These are phyloP conservation scores for Gracilariopsis chorda DNA, from an alignment of 23 red algal species.

Conservation along the genomic window DNA sequence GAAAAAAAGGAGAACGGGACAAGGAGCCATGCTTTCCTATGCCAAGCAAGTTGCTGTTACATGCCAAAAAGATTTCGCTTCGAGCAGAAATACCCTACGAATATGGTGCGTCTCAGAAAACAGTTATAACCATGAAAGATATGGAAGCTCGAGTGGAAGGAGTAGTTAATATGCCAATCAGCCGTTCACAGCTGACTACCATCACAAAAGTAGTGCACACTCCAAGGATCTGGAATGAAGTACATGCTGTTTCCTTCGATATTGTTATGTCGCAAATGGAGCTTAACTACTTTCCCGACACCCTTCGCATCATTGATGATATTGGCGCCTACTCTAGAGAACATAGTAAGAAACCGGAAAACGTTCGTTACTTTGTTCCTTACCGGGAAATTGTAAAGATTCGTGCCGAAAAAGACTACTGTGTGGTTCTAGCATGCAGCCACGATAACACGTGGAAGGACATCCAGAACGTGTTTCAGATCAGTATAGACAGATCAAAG, in stretches of 20 bases:
- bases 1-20: neutral
- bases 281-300: conserved; percentile 30
- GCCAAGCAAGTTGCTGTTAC: neutral
- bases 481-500: conserved; percentile 17
- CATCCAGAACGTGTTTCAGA: conserved; percentile 4
- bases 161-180: conserved; percentile 14
- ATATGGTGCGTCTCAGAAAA: conserved; percentile 29
- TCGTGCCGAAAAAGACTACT: conserved; percentile 42
- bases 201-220: conserved; percentile 22
- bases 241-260: conserved; percentile 31
- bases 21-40: neutral
- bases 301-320: conserved; percentile 30
- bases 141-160: neutral
- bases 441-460: conserved; percentile 59
- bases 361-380: conserved; percentile 42
- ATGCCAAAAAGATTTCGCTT: conserved; percentile 15
- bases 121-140: conserved; percentile 11
- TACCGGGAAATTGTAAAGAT: conserved; percentile 28
- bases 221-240: conserved; percentile 50
- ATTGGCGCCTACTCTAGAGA: neutral
- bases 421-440: conserved; percentile 32
- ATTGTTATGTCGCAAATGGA: neutral
- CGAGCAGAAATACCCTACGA: conserved; percentile 44
- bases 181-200: neutral
- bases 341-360: conserved; percentile 18